These are phyloP conservation scores for Cladophialophora yegresii DNA, from an alignment of 2,329 filamentous ascomycete species.

Conservation along the genomic window DNA sequence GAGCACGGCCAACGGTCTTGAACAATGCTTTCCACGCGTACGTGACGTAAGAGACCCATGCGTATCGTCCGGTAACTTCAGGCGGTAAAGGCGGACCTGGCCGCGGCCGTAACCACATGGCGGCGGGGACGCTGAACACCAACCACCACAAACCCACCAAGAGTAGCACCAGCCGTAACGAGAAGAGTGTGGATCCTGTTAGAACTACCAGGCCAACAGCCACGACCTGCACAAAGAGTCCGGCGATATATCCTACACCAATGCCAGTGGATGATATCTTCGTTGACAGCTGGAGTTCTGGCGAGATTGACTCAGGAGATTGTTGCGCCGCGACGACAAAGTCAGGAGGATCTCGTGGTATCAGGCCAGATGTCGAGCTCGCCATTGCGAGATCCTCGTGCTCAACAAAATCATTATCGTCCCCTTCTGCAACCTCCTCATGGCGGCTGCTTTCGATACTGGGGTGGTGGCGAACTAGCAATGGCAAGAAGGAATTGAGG, in stretches of 20 bases:
- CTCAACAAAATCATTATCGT: slow-evolving; percentile 20
- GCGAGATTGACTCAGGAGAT: slow-evolving; percentile 50
- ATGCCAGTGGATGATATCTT: slow-evolving; percentile 90
- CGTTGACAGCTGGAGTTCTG: slow-evolving; percentile 78
- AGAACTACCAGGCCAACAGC: slow-evolving; percentile 74
- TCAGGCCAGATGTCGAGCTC: slow-evolving; percentile 33
- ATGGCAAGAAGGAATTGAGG: slow-evolving; percentile 88
- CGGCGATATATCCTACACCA: slow-evolving; percentile 88
- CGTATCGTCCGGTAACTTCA: slow-evolving; percentile 42
- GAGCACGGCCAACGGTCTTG: slow-evolving; percentile 74
- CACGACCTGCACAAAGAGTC: slow-evolving; percentile 78
- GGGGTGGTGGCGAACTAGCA: slow-evolving; percentile 85
- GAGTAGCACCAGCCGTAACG: slow-evolving; percentile 82
- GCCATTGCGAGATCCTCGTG: slow-evolving; percentile 21
- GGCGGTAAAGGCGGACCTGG: slow-evolving; percentile 77
- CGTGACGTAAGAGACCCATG: slow-evolving; percentile 70
- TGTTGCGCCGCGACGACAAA: slow-evolving; percentile 22
- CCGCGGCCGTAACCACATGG: slow-evolving; percentile 81
- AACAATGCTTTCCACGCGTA: slow-evolving; percentile 87
- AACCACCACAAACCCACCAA: slow-evolving; percentile 92
- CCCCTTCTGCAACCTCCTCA: slow-evolving; percentile 11
- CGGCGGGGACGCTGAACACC: slow-evolving; percentile 82
- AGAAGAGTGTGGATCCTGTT: slow-evolving; percentile 77
- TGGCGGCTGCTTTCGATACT: slow-evolving; percentile 40
- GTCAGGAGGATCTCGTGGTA: slow-evolving; percentile 39